phyloP scores from a whole-genome alignment of 164 flowering plant genomes.

The Sextonia rubra region DNA sequence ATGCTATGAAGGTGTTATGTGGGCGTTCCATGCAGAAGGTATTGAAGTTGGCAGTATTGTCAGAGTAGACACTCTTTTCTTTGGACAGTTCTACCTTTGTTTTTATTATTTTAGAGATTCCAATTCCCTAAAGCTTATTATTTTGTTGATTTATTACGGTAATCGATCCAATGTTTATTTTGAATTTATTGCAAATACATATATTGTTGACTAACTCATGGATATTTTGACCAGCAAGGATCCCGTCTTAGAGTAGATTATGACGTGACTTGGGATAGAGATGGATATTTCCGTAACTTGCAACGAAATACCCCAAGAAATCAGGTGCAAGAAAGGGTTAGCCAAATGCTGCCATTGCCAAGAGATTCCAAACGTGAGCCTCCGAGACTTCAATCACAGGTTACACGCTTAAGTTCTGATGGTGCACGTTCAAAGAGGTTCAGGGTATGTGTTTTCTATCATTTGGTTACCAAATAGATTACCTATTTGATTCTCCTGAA shows the following conservation, averaged over 20 bases:
- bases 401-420: conserved; percentile 34
- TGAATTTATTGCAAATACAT: background rate
- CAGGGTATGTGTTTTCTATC: conserved; percentile 39
- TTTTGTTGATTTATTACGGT: background rate
- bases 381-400: conserved; percentile 31
- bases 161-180: too few relatives aligned
- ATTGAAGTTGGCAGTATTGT: background rate
- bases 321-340: conserved; percentile 34
- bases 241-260: conserved; percentile 81
- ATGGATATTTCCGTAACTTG: conserved; percentile 48
- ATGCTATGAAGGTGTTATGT: conserved; percentile 65
- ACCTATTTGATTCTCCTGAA: too few relatives aligned
- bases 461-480: background rate
- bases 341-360: conserved; percentile 22
- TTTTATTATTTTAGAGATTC: background rate
- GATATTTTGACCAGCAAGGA: conserved; percentile 61
- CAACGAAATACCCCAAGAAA: conserved; percentile 25
- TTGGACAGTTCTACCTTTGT: background rate
- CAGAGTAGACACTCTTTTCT: background rate
- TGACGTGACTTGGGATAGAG: conserved; percentile 78
- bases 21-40: conserved; percentile 95
- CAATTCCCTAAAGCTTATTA: background rate
- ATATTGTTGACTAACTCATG: conserved; percentile 3
- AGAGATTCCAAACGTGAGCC: conserved; percentile 39
- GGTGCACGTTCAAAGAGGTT: conserved; percentile 54